These are phyloP conservation scores for Thalassiosira hispida DNA, from an alignment of 352 stramenopile genomes.

Conservation along the genomic window DNA sequence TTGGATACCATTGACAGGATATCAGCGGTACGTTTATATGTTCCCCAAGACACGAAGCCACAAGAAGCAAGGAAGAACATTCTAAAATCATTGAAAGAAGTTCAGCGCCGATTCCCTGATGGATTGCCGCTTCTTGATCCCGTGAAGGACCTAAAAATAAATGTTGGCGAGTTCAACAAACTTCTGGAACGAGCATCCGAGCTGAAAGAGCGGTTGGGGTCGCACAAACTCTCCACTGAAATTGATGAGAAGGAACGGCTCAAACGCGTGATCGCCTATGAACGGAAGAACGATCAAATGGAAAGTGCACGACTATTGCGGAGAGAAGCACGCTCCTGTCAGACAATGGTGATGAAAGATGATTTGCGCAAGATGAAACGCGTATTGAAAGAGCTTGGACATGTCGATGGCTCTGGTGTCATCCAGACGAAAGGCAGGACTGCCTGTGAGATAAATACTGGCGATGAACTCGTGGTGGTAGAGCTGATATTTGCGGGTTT, in stretches of 20 bases:
- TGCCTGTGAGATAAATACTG: constrained; percentile 98
- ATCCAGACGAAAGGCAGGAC: constrained; percentile 99
- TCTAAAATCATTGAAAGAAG: constrained; percentile 80
- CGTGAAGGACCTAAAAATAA: constrained; percentile 94
- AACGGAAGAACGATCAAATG: constrained; percentile 91
- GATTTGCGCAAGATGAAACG: constrained; percentile 94
- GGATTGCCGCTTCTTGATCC: constrained; percentile 91
- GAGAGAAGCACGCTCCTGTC: constrained; percentile 92
- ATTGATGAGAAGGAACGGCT: constrained; percentile 85
- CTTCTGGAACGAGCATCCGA: constrained; percentile 87
- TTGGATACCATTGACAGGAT: constrained; percentile 82
- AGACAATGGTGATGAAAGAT: constrained; percentile 96
- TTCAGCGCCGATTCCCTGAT: constrained; percentile 80
- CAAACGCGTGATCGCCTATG: constrained; percentile 88
- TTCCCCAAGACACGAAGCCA: constrained; percentile 76
- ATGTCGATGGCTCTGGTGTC: constrained; percentile 94
- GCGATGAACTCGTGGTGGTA: constrained; percentile 97
- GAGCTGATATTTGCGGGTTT: constrained; percentile 98
- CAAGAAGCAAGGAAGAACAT: constrained; percentile 75
- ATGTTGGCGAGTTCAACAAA: constrained; percentile 89
- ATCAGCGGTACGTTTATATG: constrained; percentile 82
- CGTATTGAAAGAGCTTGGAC: constrained; percentile 95
- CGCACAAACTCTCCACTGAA: constrained; percentile 63
- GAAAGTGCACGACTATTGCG: constrained; percentile 92
- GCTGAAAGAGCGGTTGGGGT: constrained; percentile 58